phyloP scores from a whole-genome alignment of 2,329 filamentous ascomycete species.

The Fusarium concolor region DNA sequence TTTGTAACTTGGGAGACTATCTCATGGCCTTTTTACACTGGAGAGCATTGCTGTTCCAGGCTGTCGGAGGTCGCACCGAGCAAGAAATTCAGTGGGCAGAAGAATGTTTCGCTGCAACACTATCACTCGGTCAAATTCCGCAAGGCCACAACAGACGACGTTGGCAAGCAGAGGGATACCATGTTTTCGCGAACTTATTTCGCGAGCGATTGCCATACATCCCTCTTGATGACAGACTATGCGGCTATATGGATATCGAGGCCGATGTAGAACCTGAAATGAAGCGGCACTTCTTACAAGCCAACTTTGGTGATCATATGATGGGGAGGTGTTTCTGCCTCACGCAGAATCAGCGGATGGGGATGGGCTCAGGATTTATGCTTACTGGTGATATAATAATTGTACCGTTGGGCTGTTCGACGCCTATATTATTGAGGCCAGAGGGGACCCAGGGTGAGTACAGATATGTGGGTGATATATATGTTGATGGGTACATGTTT shows the following conservation, averaged over 20 bases:
- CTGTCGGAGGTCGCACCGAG: neutral
- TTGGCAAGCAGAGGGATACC: conserved; percentile 9
- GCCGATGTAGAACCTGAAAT: neutral
- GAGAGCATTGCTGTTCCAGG: conserved; percentile 17
- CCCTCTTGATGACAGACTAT: neutral
- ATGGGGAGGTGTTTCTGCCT: conserved; percentile 27
- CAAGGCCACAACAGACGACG: neutral
- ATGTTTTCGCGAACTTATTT: conserved; percentile 19
- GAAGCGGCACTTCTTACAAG: conserved; percentile 9
- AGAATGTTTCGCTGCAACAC: conserved; percentile 20
- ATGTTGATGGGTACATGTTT: conserved; percentile 24
- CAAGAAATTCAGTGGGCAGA: conserved; percentile 7
- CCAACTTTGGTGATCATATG: conserved; percentile 22
- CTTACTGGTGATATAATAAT: conserved; percentile 21
- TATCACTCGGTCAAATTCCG: conserved; percentile 25
- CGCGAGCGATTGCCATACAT: conserved; percentile 18
- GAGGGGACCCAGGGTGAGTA: conserved; percentile 19
- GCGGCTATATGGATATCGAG: neutral
- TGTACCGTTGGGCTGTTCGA: conserved; percentile 26
- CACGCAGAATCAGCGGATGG: conserved; percentile 7
- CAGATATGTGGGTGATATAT: conserved; percentile 28
- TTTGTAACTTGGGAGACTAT: conserved; percentile 30
- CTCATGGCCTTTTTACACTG: conserved; percentile 33
- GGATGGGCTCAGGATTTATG: conserved; percentile 26
- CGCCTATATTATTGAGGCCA: conserved; percentile 14